These are phyloP conservation scores for Pleurozium schreberi DNA, from an alignment of 225 moss, liverwort and hornwort genomes.

Conservation along the genomic window DNA sequence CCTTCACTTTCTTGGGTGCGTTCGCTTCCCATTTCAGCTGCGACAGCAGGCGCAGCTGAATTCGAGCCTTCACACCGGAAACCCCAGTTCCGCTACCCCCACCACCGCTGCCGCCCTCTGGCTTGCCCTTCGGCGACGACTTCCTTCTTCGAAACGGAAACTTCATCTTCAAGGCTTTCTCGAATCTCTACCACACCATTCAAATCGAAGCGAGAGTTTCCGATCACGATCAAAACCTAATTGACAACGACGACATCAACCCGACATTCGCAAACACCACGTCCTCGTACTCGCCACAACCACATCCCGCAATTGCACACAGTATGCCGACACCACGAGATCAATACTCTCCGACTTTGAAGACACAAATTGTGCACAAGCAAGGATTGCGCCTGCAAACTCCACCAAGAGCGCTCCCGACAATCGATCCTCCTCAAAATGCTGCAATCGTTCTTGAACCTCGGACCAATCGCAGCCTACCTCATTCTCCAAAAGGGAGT, in stretches of 20 bases:
- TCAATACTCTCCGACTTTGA: not conserved
- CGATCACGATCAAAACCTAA: not conserved
- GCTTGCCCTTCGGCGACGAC: constrained; percentile 10
- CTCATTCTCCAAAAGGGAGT: not conserved
- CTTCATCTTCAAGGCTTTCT: constrained; percentile 21
- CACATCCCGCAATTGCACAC: not conserved
- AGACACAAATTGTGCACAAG: not conserved
- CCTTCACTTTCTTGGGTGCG: constrained; percentile 35
- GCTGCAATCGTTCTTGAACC: not conserved
- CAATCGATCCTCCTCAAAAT: not conserved
- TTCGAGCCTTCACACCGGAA: constrained; percentile 41
- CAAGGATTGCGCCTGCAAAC: not conserved
- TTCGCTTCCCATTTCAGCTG: constrained; percentile 48
- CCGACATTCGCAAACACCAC: not conserved
- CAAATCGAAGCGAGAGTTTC: not conserved
- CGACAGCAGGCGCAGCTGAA: constrained; percentile 38
- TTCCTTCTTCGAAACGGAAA: constrained; percentile 42
- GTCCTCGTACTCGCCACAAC: not conserved
- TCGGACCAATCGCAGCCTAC: not conserved
- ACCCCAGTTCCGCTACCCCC: not conserved
- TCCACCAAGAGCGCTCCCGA: not conserved
- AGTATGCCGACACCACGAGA: not conserved
- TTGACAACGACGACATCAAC: not conserved
- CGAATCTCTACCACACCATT: not conserved
- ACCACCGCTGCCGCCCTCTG: not conserved